A percentile compares a stretch with the other conserved stretches of the same genome.
Evolutionary conservation across 257 asterid species (phyloP).

Genomic region (Voacanga thouarsii): DNA sequence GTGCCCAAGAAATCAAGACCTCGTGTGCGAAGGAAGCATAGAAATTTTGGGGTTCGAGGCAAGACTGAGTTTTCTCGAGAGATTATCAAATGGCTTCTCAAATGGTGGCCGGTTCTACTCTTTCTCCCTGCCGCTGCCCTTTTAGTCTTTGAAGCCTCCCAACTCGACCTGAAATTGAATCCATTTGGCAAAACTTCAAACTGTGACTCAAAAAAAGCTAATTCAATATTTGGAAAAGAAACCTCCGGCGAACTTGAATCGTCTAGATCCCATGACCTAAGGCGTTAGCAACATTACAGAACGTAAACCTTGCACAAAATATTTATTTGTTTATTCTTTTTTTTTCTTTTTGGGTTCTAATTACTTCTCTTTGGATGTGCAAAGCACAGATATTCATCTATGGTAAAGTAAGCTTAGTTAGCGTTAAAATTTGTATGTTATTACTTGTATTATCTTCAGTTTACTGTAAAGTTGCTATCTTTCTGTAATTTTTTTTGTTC

Average conservation of each 20-base stretch:
- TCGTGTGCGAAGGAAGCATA: slow-evolving; percentile 65
- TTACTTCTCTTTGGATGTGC: slow-evolving; percentile 1
- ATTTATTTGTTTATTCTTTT: not conserved
- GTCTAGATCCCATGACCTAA: slow-evolving; percentile 62
- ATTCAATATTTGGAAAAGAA: slow-evolving; percentile 18
- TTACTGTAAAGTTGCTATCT: no score
- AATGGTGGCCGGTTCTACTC: slow-evolving; percentile 75
- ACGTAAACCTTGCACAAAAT: no score
- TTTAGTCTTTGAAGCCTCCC: slow-evolving; percentile 57
- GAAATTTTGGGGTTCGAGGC: slow-evolving; percentile 47
- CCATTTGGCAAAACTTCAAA: slow-evolving; percentile 21
- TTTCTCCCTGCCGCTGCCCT: slow-evolving; percentile 50
- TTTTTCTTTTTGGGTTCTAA: not conserved
- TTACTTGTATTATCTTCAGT: no score
- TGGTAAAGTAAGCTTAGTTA: no score
- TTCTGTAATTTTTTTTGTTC: no score
- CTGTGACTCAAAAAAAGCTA: slow-evolving; percentile 23
- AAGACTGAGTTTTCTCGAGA: slow-evolving; percentile 42
- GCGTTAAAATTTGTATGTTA: no score
- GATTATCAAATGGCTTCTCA: slow-evolving; percentile 40
- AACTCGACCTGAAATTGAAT: slow-evolving; percentile 38
- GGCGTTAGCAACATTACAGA: slow-evolving; percentile 66
- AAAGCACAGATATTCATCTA: not conserved
- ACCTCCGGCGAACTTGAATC: slow-evolving; percentile 56
- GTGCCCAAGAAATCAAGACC: slow-evolving; percentile 38